Percentiles rank a stretch among this genome's conserved stretches.
These are phyloP conservation scores for Rosa rugosa DNA, from an alignment of 306 rosid species.

Conservation along the genomic window DNA sequence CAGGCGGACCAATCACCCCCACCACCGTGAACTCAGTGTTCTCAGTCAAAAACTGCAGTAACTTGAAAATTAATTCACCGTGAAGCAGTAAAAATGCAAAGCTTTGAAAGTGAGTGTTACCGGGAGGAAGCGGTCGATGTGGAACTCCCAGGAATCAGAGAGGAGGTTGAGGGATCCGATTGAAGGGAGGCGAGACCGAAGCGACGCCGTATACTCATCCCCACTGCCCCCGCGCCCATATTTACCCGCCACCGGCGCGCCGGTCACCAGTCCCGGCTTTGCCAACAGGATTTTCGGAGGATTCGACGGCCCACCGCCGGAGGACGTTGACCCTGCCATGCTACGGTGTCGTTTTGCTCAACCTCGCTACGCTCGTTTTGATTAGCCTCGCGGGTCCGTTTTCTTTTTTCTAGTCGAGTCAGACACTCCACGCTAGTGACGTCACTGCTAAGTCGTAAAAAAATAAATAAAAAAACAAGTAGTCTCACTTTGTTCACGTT, in stretches of 20 bases:
- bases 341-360: not conserved
- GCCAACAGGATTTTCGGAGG: slow-evolving; percentile 82
- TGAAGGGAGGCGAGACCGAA: slow-evolving; percentile 77
- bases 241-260: slow-evolving; percentile 49
- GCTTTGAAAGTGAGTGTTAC: slow-evolving; percentile 26
- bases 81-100: not conserved
- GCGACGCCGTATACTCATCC: slow-evolving; percentile 62
- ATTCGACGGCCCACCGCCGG: slow-evolving; percentile 38
- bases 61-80: not conserved
- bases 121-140: slow-evolving; percentile 89
- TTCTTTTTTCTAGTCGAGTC: too few species aligned
- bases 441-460: too few species aligned
- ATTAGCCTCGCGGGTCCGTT: too few species aligned
- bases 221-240: slow-evolving; percentile 55
- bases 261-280: slow-evolving; percentile 68
- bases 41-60: slow-evolving; percentile 78
- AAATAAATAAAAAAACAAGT: too few species aligned
- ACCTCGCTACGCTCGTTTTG: too few species aligned
- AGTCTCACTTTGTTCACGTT: too few species aligned
- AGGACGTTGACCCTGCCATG: slow-evolving; percentile 32
- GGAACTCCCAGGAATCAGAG: slow-evolving; percentile 89
- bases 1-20: slow-evolving; percentile 86
- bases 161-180: slow-evolving; percentile 87
- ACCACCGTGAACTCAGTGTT: slow-evolving; percentile 80
- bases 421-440: too few species aligned